These are phyloP conservation scores for Artemisia argyi DNA, from an alignment of 129 eudicot genomes.

Conservation along the genomic window DNA sequence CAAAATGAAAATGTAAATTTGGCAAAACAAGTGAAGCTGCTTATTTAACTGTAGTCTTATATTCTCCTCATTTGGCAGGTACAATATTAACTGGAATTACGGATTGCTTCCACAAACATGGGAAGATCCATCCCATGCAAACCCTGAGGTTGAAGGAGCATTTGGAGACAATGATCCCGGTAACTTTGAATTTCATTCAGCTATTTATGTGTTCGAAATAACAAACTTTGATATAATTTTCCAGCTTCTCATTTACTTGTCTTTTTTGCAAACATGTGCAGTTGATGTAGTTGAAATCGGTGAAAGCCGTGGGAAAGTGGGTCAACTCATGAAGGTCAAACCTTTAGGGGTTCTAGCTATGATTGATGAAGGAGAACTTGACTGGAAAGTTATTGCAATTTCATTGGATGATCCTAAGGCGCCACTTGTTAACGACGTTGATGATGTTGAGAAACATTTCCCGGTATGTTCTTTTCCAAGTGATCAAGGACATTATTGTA, in stretches of 20 bases:
- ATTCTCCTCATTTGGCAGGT: constrained; percentile 40
- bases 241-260: constrained; percentile 1
- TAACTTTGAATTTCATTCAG: constrained; percentile 16
- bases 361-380: constrained; percentile 99
- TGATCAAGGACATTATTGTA: neutral
- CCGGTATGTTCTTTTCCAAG: constrained; percentile 56
- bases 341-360: constrained; percentile 93
- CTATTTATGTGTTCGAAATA: neutral
- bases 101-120: constrained; percentile 99
- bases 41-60: constrained; percentile 1
- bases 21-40: neutral
- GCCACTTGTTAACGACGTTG: constrained; percentile 90
- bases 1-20: neutral
- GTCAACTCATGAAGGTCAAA: constrained; percentile 87
- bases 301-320: constrained; percentile 63
- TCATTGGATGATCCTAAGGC: constrained; percentile 98
- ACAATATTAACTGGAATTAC: constrained; percentile 97
- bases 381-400: constrained; percentile 96
- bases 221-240: neutral
- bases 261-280: constrained; percentile 25
- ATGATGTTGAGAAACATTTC: constrained; percentile 95
- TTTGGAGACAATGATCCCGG: constrained; percentile 99
- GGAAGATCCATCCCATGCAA: constrained; percentile 93
- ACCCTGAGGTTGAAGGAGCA: constrained; percentile 92
- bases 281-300: constrained; percentile 99